Conservation (phyloP, 768 basidiomycete species). For the Coprinopsis cinerea region DNA sequence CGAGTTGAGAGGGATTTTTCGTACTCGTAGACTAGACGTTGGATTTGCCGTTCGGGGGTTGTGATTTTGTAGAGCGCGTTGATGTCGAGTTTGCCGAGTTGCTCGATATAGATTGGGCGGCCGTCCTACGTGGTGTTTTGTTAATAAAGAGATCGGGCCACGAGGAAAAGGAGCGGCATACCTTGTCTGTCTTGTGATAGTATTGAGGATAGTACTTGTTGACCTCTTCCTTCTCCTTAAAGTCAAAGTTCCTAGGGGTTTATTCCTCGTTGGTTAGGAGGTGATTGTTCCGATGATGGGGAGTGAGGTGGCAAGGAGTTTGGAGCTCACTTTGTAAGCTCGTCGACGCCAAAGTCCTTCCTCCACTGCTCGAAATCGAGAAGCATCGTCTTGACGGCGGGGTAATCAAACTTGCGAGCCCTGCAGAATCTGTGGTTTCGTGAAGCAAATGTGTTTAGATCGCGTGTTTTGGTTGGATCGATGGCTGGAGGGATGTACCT, state of each 20-base stretch:
- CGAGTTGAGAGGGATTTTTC: slow-evolving; percentile 81
- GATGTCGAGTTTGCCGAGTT: slow-evolving; percentile 85
- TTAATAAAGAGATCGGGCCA: not conserved
- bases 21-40: slow-evolving; percentile 89
- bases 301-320: slow-evolving; percentile 1
- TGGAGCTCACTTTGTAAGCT: slow-evolving; percentile 52
- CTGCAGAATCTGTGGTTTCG: slow-evolving; percentile 65
- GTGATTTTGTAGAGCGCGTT: slow-evolving; percentile 76
- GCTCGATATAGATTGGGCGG: slow-evolving; percentile 92
- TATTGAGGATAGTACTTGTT: slow-evolving; percentile 94
- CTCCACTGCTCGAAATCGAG: slow-evolving; percentile 83
- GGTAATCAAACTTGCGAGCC: slow-evolving; percentile 88
- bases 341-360: slow-evolving; percentile 76
- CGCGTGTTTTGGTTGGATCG: not conserved
- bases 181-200: slow-evolving; percentile 95
- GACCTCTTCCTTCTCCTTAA: slow-evolving; percentile 75
- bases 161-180: slow-evolving; percentile 23
- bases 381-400: slow-evolving; percentile 81
- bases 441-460: not conserved
- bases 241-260: slow-evolving; percentile 75
- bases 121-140: slow-evolving; percentile 57
- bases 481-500: slow-evolving; percentile 42
- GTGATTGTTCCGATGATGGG: slow-evolving; percentile 1
- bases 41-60: slow-evolving; percentile 80
- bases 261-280: not conserved